phyloP scores from a whole-genome alignment of 176 grass and related monocot genomes.

The Dactylis glomerata region DNA sequence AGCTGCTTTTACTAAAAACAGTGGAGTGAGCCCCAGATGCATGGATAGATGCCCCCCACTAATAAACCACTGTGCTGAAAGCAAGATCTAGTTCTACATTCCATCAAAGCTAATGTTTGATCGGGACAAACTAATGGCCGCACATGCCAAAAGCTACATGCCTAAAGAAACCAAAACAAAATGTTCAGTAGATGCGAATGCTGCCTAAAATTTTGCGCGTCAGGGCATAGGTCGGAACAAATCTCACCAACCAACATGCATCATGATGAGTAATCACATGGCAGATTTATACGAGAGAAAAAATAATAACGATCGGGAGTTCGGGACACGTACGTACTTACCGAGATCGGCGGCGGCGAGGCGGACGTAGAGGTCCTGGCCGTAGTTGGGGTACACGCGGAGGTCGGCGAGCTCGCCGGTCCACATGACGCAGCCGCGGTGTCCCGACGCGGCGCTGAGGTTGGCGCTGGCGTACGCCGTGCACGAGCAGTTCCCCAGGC shows the following conservation, averaged over 20 bases:
- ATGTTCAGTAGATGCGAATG: background rate
- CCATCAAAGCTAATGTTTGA: background rate
- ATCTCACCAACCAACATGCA: conserved; percentile 5
- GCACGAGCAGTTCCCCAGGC: conserved; percentile 56
- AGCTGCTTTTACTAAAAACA: background rate
- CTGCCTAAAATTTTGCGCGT: background rate
- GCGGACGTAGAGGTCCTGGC: conserved; percentile 61
- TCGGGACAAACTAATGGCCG: background rate
- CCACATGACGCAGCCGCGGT: conserved; percentile 72
- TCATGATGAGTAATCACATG: background rate
- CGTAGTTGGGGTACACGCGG: conserved; percentile 26
- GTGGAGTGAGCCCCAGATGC: background rate
- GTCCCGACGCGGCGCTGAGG: conserved; percentile 19
- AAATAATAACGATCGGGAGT: background rate
- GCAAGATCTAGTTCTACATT: background rate
- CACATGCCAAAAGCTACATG: background rate
- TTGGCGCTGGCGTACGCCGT: conserved; percentile 54
- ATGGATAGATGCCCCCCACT: background rate
- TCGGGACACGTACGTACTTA: conserved; percentile 22
- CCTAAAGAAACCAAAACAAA: background rate
- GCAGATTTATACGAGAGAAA: background rate
- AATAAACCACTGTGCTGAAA: background rate
- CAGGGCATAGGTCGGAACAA: background rate
- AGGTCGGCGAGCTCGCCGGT: conserved; percentile 39
- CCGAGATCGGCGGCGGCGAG: conserved; percentile 50